phyloP scores from a whole-genome alignment of 495 filamentous ascomycete species.

The Lindgomyces ingoldianus region DNA sequence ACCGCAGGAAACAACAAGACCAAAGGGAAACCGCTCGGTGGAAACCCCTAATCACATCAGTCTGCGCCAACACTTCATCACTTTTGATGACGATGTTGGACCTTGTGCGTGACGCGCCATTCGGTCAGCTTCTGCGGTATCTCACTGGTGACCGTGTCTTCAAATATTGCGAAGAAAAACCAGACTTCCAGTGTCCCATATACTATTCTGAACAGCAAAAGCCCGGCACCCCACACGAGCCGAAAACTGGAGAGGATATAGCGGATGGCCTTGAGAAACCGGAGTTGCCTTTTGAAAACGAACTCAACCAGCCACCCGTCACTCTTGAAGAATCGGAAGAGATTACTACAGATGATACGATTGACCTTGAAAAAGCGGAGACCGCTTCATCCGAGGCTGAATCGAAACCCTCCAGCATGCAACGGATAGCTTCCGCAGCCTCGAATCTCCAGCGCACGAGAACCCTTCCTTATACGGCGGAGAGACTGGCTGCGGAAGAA shows the following conservation, averaged over 20 bases:
- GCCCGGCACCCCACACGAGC: constrained; percentile 5
- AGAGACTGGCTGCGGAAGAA: constrained; percentile 13
- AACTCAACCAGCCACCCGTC: too few relatives aligned
- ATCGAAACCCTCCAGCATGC: background rate
- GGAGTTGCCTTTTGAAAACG: background rate
- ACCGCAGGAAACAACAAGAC: too few relatives aligned
- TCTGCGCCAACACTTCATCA: too few relatives aligned
- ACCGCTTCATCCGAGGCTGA: background rate
- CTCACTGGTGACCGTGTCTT: constrained; percentile 23
- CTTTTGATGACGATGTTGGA: background rate
- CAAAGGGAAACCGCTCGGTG: too few relatives aligned
- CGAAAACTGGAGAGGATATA: constrained; percentile 7
- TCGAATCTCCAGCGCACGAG: constrained; percentile 8
- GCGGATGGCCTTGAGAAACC: background rate
- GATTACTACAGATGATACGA: background rate
- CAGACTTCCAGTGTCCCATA: constrained; percentile 16
- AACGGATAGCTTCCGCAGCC: background rate
- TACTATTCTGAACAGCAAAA: background rate
- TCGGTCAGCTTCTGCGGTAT: constrained; percentile 31
- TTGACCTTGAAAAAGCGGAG: constrained; percentile 8
- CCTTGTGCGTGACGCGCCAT: constrained; percentile 28
- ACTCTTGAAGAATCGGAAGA: background rate
- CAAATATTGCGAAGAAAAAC: constrained; percentile 33
- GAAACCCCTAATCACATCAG: background rate
- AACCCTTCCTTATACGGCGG: constrained; percentile 25